Evolutionary conservation across 2,329 filamentous ascomycete species (phyloP), one percentile per base, ranked within the genome.

Genomic region (Gnomoniopsis smithogilvyi): DNA sequence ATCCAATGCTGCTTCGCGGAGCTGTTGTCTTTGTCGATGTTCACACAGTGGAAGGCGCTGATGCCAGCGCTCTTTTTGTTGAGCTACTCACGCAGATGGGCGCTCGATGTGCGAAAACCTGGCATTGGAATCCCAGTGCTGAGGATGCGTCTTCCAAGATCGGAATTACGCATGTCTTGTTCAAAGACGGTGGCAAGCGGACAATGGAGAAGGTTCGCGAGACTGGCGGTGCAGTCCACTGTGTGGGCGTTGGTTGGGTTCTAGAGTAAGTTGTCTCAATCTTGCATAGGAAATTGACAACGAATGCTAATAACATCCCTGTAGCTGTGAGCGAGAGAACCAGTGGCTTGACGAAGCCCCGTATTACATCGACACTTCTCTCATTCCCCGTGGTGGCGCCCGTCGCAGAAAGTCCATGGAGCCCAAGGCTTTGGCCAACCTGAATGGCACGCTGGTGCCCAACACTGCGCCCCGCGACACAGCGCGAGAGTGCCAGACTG

Each of bases 171-270:
- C 92, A 96, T 68, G 90, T 96, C 8, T 85, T 96, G 7, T 96
- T 87, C 78, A 96, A 96, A 72, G 92, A 96, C 68, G 92, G 92
- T 49, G 87, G 87, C 46, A 87, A 88, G 68, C 81, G 88, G 26
- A 96, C 92, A 0, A 74, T 96, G 64, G 88, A 96, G 69, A 96
- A 92, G 73, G 88, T 94, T 7, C 81, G 86, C 59, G 83, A 88
- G 66, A 87, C 84, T 43, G 81, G 83, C 15, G 91, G 91, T 6
- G 79, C 90, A 33, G 90, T 96, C 41, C 87, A 91, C 66, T 96
- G 92, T 73, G 91, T 96, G 57, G 92, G 92, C 52, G 89, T 96
- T 50, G 87, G 87, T 64, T 96, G 92, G 91, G 89, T 95, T 56
- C 81, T 96, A 63, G 91, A 96, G 88, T 92, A 83, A 82, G 88